phyloP scores from a whole-genome alignment of 2,329 filamentous ascomycete genomes.

The Fusarium sp. region DNA sequence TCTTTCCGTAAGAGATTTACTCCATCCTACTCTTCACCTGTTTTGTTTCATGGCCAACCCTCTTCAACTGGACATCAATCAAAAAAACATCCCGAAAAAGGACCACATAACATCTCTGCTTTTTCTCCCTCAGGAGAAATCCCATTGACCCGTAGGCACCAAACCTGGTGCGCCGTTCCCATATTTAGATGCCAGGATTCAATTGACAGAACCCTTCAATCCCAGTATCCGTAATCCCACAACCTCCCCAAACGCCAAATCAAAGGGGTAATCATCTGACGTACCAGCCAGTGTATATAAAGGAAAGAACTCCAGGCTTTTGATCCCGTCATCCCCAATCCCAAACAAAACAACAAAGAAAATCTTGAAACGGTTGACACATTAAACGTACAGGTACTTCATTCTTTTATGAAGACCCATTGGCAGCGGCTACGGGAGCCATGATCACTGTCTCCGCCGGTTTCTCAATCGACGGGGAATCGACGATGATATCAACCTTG shows the following conservation, averaged over 20 bases:
- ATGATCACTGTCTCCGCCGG: conserved; percentile 38
- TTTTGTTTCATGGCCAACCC: conserved; percentile 2
- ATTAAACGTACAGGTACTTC: conserved; percentile 41
- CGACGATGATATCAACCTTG: conserved; percentile 49
- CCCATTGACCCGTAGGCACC: conserved; percentile 14
- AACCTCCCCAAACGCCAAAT: conserved; percentile 41
- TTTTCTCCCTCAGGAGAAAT: conserved; percentile 17
- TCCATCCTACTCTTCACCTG: conserved; percentile 6
- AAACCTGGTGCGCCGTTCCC: conserved; percentile 21
- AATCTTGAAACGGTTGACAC: conserved; percentile 25
- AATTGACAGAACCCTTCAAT: conserved; percentile 13
- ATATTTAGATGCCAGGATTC: conserved; percentile 9
- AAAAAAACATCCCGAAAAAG: neutral
- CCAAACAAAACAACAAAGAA: conserved; percentile 31
- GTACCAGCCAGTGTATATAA: conserved; percentile 41
- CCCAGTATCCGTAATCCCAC: conserved; percentile 23
- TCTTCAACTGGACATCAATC: neutral
- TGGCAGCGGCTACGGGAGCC: conserved; percentile 38
- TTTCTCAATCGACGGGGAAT: conserved; percentile 45
- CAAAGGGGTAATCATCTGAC: conserved; percentile 35
- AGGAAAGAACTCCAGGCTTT: conserved; percentile 47
- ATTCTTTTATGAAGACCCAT: conserved; percentile 43
- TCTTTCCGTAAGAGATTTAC: conserved; percentile 1
- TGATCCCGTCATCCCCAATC: conserved; percentile 37
- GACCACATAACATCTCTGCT: neutral